Conservation (phyloP, 176 grass and related monocot genomes). For the Canna indica region DNA sequence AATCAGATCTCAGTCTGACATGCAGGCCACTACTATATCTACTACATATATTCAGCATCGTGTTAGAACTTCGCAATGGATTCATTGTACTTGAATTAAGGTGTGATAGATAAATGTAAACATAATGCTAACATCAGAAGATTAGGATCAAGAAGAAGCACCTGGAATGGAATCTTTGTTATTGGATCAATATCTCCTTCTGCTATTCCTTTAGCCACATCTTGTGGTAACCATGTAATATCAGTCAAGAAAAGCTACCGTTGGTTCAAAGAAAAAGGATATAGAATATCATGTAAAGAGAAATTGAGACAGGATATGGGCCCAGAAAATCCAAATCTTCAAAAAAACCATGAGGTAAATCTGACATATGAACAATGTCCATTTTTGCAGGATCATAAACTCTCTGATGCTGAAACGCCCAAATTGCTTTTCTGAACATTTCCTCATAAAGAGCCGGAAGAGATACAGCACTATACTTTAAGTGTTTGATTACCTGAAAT, state of each 20-base stretch:
- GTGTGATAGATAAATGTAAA: background rate
- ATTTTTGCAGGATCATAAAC: conserved; percentile 85
- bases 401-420: conserved; percentile 86
- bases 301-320: conserved; percentile 70
- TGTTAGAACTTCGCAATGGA: too few species aligned
- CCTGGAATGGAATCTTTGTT: conserved; percentile 72
- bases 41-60: too few species aligned
- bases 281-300: background rate
- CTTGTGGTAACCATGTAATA: conserved; percentile 71
- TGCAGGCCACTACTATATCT: too few species aligned
- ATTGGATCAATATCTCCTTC: conserved; percentile 74
- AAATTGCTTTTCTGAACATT: conserved; percentile 75
- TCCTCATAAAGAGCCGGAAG: conserved; percentile 80
- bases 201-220: conserved; percentile 79
- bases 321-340: conserved; percentile 93
- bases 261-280: conserved; percentile 4
- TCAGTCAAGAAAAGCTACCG: conserved; percentile 53
- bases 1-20: too few species aligned
- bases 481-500: conserved; percentile 77
- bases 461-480: conserved; percentile 56
- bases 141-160: conserved; percentile 7
- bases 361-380: conserved; percentile 64
- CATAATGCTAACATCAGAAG: background rate
- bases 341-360: conserved; percentile 33
- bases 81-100: background rate